Conservation (phyloP, 371 early-diverging fungal genomes). For the Nematocida sp. region DNA sequence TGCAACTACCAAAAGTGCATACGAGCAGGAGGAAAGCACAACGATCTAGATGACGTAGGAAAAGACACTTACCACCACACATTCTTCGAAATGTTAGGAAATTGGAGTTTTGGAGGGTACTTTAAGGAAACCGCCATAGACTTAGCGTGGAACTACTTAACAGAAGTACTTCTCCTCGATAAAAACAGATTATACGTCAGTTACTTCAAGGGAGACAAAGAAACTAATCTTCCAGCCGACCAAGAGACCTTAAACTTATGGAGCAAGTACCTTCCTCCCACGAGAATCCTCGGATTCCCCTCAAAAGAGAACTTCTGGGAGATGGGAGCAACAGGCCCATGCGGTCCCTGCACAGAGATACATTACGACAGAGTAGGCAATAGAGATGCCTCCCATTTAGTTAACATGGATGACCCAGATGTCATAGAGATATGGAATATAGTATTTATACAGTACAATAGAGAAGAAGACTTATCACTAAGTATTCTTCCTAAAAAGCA, state of each 20-base stretch:
- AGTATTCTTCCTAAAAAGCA: constrained; percentile 85
- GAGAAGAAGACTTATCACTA: constrained; percentile 81
- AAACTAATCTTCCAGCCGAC: constrained; percentile 68
- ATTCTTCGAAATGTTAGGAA: constrained; percentile 99
- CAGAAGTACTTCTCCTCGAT: constrained; percentile 76
- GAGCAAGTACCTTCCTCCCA: constrained; percentile 76
- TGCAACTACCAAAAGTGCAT: constrained; percentile 95
- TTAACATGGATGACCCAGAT: constrained; percentile 95
- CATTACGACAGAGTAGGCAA: constrained; percentile 90
- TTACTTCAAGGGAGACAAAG: constrained; percentile 71
- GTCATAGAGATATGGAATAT: constrained; percentile 99
- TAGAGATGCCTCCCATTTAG: constrained; percentile 82
- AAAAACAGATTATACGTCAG: constrained; percentile 87
- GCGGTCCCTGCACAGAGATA: constrained; percentile 98
- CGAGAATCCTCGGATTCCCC: constrained; percentile 79
- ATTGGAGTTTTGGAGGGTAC: constrained; percentile 99
- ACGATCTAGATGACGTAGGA: constrained; percentile 99
- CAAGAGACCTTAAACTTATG: constrained; percentile 83
- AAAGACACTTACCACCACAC: constrained; percentile 99
- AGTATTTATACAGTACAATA: constrained; percentile 98
- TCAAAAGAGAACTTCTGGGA: constrained; percentile 99
- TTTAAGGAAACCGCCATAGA: constrained; percentile 90
- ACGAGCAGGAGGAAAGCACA: constrained; percentile 91
- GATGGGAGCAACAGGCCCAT: constrained; percentile 99
- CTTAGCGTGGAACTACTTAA: constrained; percentile 87